phyloP scores from a whole-genome alignment of 2,329 filamentous ascomycete genomes.

The Pseudocercospora macadamiae region DNA sequence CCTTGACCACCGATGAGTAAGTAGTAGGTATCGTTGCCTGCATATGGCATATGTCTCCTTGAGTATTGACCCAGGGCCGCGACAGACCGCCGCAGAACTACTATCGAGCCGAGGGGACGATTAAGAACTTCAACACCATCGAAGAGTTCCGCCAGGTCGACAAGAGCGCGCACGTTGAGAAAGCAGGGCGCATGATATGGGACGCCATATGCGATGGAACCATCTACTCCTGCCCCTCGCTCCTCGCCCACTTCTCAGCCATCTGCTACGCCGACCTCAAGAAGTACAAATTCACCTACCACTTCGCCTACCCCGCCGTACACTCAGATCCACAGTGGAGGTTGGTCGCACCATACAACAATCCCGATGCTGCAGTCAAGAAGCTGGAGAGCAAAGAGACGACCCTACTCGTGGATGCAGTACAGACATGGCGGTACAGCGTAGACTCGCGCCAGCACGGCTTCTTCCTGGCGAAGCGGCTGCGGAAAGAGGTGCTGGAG shows the following conservation, averaged over 20 bases:
- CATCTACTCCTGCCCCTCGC: slow-evolving; percentile 91
- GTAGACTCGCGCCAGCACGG: slow-evolving; percentile 84
- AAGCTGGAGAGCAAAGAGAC: slow-evolving; percentile 70
- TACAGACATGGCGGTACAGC: slow-evolving; percentile 85
- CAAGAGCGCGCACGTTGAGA: slow-evolving; percentile 75
- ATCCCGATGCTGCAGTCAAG: slow-evolving; percentile 46
- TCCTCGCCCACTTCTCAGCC: slow-evolving; percentile 84
- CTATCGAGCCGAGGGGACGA: slow-evolving; percentile 86
- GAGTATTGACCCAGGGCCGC: neutral
- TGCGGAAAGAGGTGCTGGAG: slow-evolving; percentile 45
- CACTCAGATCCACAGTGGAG: slow-evolving; percentile 88
- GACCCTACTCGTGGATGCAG: slow-evolving; percentile 74
- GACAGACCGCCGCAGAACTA: slow-evolving; percentile 67
- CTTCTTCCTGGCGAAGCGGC: slow-evolving; percentile 91
- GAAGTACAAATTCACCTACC: slow-evolving; percentile 97
- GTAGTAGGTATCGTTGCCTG: slow-evolving; percentile 41
- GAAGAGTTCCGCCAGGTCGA: slow-evolving; percentile 89
- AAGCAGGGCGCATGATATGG: slow-evolving; percentile 88
- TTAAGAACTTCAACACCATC: slow-evolving; percentile 94
- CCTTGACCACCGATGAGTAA: slow-evolving; percentile 81
- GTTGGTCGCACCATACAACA: slow-evolving; percentile 46
- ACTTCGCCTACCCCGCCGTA: slow-evolving; percentile 93
- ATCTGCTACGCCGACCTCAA: slow-evolving; percentile 95
- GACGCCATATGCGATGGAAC: slow-evolving; percentile 95
- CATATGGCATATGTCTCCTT: too few species aligned